Percentiles rank a stretch among this genome's conserved stretches.
phyloP scores from a whole-genome alignment of 257 asterid species.

The Capsicum baccatum region DNA sequence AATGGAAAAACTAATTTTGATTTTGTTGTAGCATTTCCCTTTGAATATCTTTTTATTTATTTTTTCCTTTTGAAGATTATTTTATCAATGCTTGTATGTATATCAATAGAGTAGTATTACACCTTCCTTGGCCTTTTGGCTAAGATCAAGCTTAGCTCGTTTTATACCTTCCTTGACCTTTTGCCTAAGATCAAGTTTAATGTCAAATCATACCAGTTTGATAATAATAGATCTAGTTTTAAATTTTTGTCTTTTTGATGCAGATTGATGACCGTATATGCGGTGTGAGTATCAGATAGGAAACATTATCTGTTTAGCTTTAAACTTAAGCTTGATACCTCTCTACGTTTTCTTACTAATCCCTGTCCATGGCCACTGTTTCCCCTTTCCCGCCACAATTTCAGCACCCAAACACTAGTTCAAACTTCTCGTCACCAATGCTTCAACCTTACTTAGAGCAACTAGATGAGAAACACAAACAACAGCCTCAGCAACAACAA shows the following conservation, averaged over 20 bases:
- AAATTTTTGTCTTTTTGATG: background rate
- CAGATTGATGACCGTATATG: conserved; percentile 23
- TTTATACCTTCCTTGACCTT: conserved; percentile 40
- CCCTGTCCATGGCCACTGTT: conserved; percentile 27
- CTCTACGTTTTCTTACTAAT: background rate
- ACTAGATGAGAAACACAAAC: background rate
- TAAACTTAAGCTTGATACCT: background rate
- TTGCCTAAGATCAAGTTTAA: conserved; percentile 40
- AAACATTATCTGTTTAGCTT: conserved; percentile 2
- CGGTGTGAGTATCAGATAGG: conserved; percentile 18
- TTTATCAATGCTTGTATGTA: conserved; percentile 4
- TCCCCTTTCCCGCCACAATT: background rate
- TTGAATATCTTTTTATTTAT: background rate
- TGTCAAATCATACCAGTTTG: conserved; percentile 32
- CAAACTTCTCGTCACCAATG: conserved; percentile 16
- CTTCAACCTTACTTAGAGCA: conserved; percentile 14
- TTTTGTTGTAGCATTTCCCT: background rate
- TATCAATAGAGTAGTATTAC: background rate
- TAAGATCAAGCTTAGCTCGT: conserved; percentile 33
- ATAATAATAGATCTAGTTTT: conserved; percentile 15
- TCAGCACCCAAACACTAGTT: conserved; percentile 12
- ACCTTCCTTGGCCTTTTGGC: conserved; percentile 43
- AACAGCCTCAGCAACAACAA: conserved; percentile 24
- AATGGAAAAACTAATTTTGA: background rate
- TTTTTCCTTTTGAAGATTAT: background rate